These are phyloP conservation scores for Hyphopichia buzzinii DNA, from an alignment of 1,139 yeast species.

Conservation along the genomic window DNA sequence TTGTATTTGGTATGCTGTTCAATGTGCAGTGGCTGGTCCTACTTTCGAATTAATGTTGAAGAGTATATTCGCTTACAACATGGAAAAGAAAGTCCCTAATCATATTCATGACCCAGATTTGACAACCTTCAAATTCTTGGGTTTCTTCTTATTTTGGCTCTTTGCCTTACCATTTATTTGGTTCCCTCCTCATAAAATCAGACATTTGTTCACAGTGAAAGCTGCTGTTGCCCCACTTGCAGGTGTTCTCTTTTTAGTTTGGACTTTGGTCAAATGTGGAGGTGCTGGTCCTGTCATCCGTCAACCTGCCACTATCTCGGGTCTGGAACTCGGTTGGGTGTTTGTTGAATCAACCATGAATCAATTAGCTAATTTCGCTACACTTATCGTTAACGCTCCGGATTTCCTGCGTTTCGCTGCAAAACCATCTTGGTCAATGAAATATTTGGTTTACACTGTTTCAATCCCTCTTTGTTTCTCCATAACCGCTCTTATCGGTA, in stretches of 20 bases:
- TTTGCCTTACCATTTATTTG: slow-evolving; percentile 74
- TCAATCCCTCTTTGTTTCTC: slow-evolving; percentile 79
- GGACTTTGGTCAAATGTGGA: slow-evolving; percentile 76
- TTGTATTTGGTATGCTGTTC: slow-evolving; percentile 82
- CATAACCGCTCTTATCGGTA: slow-evolving; percentile 80
- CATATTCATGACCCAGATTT: slow-evolving; percentile 48
- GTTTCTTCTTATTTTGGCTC: slow-evolving; percentile 78
- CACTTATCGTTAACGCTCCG: slow-evolving; percentile 83
- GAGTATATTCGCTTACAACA: slow-evolving; percentile 63
- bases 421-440: slow-evolving; percentile 39
- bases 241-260: slow-evolving; percentile 72
- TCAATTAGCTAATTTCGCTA: slow-evolving; percentile 81
- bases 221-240: slow-evolving; percentile 77
- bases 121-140: slow-evolving; percentile 67
- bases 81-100: slow-evolving; percentile 42
- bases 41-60: slow-evolving; percentile 72
- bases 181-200: slow-evolving; percentile 76
- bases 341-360: slow-evolving; percentile 78
- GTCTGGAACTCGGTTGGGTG: slow-evolving; percentile 76
- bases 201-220: slow-evolving; percentile 79
- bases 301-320: slow-evolving; percentile 47
- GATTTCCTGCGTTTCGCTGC: slow-evolving; percentile 85
- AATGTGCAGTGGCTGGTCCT: slow-evolving; percentile 78
- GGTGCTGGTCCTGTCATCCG: slow-evolving; percentile 71
- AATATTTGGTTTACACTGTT: slow-evolving; percentile 46